Evolutionary conservation across 1,284 basidiomycete species (phyloP).

Genomic region (Grifola frondosa): DNA sequence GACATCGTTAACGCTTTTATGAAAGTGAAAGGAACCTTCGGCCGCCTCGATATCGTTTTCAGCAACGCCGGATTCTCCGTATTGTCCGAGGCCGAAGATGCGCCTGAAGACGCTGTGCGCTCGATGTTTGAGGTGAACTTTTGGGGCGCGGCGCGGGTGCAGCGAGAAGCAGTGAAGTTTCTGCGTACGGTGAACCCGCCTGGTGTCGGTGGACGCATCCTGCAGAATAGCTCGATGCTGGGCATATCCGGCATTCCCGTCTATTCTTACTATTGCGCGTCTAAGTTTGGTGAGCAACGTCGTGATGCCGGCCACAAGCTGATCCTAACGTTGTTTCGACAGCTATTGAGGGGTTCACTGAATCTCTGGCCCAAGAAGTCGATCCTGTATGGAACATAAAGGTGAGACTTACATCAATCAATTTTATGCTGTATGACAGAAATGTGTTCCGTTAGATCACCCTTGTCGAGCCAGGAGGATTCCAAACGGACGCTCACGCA

Average conservation of each 20-base stretch:
- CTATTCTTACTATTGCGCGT: slow-evolving; percentile 33
- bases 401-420: no score
- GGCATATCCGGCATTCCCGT: slow-evolving; percentile 26
- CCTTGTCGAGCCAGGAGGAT: slow-evolving; percentile 17
- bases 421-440: no score
- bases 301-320: no score
- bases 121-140: slow-evolving; percentile 37
- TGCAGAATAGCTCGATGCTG: slow-evolving; percentile 30
- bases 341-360: slow-evolving; percentile 39
- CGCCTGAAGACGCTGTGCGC: slow-evolving; percentile 30
- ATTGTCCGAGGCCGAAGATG: slow-evolving; percentile 37
- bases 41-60: slow-evolving; percentile 42
- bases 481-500: slow-evolving; percentile 8
- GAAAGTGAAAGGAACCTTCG: slow-evolving; percentile 33
- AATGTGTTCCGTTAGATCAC: slow-evolving; percentile 6
- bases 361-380: slow-evolving; percentile 29
- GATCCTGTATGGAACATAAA: slow-evolving; percentile 33
- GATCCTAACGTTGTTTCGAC: no score
- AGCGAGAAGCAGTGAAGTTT: slow-evolving; percentile 34
- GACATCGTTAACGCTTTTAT: slow-evolving; percentile 35
- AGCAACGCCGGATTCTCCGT: slow-evolving; percentile 40
- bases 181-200: slow-evolving; percentile 41
- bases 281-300: slow-evolving; percentile 28
- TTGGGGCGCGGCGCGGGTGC: slow-evolving; percentile 37
- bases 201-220: slow-evolving; percentile 30